Evolutionary conservation across 2,329 filamentous ascomycete species (phyloP).

Genomic region (Meredithiella fracta): DNA sequence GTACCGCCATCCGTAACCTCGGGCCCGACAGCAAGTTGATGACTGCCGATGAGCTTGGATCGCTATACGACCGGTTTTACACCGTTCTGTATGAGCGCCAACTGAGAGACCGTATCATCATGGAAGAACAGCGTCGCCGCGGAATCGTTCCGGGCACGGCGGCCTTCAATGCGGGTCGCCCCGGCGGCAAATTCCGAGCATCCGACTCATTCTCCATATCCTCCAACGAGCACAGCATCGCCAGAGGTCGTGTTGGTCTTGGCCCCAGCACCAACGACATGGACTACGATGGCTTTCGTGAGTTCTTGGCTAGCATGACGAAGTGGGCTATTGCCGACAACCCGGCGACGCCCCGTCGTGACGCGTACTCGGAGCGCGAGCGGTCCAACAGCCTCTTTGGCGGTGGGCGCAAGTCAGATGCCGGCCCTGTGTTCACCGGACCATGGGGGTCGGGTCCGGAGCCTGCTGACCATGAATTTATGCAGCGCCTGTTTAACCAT

Average conservation of each 20-base stretch:
- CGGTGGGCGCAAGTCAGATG: conserved; percentile 32
- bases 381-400: conserved; percentile 41
- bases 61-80: conserved; percentile 89
- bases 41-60: conserved; percentile 68
- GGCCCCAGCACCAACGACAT: conserved; percentile 83
- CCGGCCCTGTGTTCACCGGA: conserved; percentile 25
- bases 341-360: conserved; percentile 40
- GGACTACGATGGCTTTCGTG: conserved; percentile 93
- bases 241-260: conserved; percentile 74
- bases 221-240: conserved; percentile 30
- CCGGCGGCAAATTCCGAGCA: conserved; percentile 20
- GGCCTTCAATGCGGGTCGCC: conserved; percentile 22
- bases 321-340: conserved; percentile 90
- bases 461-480: conserved; percentile 87
- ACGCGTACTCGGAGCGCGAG: conserved; percentile 32
- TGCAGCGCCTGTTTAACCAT: conserved; percentile 68
- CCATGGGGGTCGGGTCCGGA: conserved; percentile 42
- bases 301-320: conserved; percentile 77
- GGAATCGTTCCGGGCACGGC: conserved; percentile 20
- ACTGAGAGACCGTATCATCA: conserved; percentile 60
- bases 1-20: conserved; percentile 87
- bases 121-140: conserved; percentile 54
- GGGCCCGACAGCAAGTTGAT: conserved; percentile 91
- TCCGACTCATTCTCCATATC: conserved; percentile 19
- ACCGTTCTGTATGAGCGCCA: conserved; percentile 80